A percentile compares a stretch with the other conserved stretches of the same genome.
Conservation (phyloP, 805 yeast genomes). For the Candida suzukii region DNA sequence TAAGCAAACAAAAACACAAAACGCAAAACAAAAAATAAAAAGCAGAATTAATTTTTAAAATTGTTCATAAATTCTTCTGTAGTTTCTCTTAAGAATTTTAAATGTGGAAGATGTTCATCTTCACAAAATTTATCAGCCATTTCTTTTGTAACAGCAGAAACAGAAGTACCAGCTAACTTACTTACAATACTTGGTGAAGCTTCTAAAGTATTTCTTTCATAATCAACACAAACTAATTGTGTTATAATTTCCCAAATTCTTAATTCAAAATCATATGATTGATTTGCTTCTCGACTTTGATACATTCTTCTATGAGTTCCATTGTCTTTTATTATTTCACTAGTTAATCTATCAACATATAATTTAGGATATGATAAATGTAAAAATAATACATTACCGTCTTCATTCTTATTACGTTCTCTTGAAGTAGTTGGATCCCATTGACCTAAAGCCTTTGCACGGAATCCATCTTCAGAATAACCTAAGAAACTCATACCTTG, state of each 20-base stretch:
- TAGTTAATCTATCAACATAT: constrained; percentile 20
- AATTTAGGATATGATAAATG: constrained; percentile 41
- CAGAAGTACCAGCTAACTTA: constrained; percentile 13
- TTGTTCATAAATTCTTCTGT: not conserved
- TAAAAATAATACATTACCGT: constrained; percentile 23
- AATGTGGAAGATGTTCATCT: constrained; percentile 27
- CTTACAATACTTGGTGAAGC: not conserved
- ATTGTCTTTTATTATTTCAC: constrained; percentile 9
- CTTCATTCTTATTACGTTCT: constrained; percentile 10
- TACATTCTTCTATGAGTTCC: constrained; percentile 28
- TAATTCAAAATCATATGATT: constrained; percentile 30
- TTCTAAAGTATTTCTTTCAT: constrained; percentile 9
- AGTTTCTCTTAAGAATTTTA: constrained; percentile 22
- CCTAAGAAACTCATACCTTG: constrained; percentile 48
- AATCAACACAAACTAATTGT: constrained; percentile 25
- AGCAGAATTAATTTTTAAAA: not conserved
- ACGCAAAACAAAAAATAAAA: not conserved
- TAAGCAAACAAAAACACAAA: not conserved
- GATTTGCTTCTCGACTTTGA: constrained; percentile 16
- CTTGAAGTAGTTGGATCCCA: constrained; percentile 33
- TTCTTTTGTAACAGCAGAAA: constrained; percentile 9
- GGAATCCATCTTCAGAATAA: constrained; percentile 27
- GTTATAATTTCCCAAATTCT: constrained; percentile 32
- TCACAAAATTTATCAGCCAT: constrained; percentile 23
- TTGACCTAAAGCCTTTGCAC: constrained; percentile 38